Conservation (phyloP, 2,329 filamentous ascomycete genomes). For the Colletotrichum noveboracense region DNA sequence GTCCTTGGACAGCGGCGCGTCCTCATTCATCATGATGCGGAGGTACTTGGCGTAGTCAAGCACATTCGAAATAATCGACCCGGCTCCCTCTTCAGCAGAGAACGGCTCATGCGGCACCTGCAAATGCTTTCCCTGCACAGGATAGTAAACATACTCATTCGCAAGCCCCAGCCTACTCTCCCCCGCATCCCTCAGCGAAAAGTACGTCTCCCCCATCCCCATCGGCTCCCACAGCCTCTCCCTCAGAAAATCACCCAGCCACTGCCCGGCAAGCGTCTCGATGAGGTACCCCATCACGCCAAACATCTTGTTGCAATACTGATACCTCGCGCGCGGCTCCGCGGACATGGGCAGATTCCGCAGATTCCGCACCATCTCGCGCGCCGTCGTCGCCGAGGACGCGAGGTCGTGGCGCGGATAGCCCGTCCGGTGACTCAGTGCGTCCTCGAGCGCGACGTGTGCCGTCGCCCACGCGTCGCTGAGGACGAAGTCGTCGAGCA, state of each 20-base stretch:
- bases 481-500: constrained; percentile 60
- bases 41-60: constrained; percentile 41
- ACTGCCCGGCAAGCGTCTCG: constrained; percentile 43
- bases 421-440: constrained; percentile 57
- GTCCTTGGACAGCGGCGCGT: constrained; percentile 28
- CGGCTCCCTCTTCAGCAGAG: constrained; percentile 43
- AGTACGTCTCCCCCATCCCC: constrained; percentile 49
- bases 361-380: constrained; percentile 45
- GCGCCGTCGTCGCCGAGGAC: constrained; percentile 32
- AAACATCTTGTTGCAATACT: constrained; percentile 60
- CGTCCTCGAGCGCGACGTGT: constrained; percentile 59
- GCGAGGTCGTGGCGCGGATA: constrained; percentile 46
- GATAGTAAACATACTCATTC: constrained; percentile 45
- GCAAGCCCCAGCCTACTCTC: constrained; percentile 37
- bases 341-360: constrained; percentile 48
- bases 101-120: constrained; percentile 30
- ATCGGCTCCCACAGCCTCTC: constrained; percentile 49
- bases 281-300: constrained; percentile 48
- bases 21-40: constrained; percentile 34
- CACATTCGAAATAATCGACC: constrained; percentile 44
- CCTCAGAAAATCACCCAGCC: constrained; percentile 45
- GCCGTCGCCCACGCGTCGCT: constrained; percentile 49
- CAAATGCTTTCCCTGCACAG: constrained; percentile 27
- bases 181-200: constrained; percentile 31
- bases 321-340: constrained; percentile 48